Base-by-base conservation (phyloP, 257 asterid genomes). In the Dorcoceras hygrometricum region DNA sequence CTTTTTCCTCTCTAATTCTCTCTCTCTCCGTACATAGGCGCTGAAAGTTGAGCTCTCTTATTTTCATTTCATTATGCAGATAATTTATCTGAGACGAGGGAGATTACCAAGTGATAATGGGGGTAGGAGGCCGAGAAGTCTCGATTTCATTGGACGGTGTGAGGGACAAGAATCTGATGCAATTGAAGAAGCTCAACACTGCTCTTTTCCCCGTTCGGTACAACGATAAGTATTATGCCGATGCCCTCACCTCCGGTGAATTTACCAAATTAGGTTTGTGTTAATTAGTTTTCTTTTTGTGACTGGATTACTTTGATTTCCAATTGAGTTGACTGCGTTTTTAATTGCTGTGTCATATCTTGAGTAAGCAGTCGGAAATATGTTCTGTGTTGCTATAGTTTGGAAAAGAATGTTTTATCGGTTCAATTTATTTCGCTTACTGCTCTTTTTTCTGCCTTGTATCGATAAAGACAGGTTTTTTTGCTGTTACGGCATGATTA, bases 81-180 rank as follows among this genome's bases (percentile, higher is more conserved):
- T 46, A 39, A 11, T 6, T 39, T 39, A 12, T 39, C 50, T 12
- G 50, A 39, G 16, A 14, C 51, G 79, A 34, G 36, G 27, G 77
- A 66, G 68, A 69, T 75, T 71, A 51, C 63, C 58, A 22, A 18
- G 20, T n/a, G n/a, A 60, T 2, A 57, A 89, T 89, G 97, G 91
- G 86, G 59, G 77, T 71, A 14, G 93, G 74, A 56, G 88, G 91
- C 54, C 77, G 91, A 66, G 96, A 86, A 61, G 73, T 73, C 67
- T 71, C 84, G 12, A 86, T 86, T 74, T 86, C 96, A 62, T 78
- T 88, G 76, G 99, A 90, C 66, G 85, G 84, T 12, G 81, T 93
- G 67, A 80, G 95, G 79, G 97, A 93, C 77, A 93, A 93, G 83
- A 93, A 93, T 80, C n/a, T 86, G 84, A 82, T 93, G 99, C 96